Evolutionary conservation across 768 basidiomycete genomes (phyloP).

Genomic region (Termitomyces sp.): DNA sequence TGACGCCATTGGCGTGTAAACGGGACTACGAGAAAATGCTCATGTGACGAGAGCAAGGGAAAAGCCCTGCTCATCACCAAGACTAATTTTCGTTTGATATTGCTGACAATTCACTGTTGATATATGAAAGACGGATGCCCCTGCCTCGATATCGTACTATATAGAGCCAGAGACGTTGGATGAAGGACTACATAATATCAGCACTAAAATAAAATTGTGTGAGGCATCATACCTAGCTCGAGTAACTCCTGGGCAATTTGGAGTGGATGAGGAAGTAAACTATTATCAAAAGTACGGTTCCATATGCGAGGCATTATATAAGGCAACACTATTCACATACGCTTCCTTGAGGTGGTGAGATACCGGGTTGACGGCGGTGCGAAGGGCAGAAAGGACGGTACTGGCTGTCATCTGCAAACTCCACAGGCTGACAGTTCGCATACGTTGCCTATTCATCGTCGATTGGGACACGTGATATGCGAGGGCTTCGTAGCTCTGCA

Average conservation of each 20-base stretch:
- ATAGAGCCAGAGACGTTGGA: neutral
- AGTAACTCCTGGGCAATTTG: neutral
- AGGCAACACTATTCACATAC: slow-evolving; percentile 31
- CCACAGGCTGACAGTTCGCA: slow-evolving; percentile 92
- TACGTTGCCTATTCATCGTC: slow-evolving; percentile 79
- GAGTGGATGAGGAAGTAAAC: neutral
- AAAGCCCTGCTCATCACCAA: no score
- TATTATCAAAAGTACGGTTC: slow-evolving; percentile 6
- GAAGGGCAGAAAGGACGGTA: slow-evolving; percentile 75
- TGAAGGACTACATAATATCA: neutral
- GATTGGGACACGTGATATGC: slow-evolving; percentile 93
- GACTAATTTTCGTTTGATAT: neutral
- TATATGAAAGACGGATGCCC: neutral
- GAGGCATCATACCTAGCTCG: neutral
- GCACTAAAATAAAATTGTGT: neutral
- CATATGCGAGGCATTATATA: slow-evolving; percentile 13
- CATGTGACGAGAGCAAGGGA: neutral
- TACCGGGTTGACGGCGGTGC: slow-evolving; percentile 72
- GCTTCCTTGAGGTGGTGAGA: slow-evolving; percentile 42
- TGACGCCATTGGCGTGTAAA: neutral
- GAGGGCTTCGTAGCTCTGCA: slow-evolving; percentile 82
- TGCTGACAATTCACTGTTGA: neutral
- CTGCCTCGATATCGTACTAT: neutral
- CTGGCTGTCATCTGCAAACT: slow-evolving; percentile 91
- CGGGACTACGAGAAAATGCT: neutral